Evolutionary conservation across 2,329 filamentous ascomycete genomes (phyloP).

Genomic region (Pyrenochaeta sp.): DNA sequence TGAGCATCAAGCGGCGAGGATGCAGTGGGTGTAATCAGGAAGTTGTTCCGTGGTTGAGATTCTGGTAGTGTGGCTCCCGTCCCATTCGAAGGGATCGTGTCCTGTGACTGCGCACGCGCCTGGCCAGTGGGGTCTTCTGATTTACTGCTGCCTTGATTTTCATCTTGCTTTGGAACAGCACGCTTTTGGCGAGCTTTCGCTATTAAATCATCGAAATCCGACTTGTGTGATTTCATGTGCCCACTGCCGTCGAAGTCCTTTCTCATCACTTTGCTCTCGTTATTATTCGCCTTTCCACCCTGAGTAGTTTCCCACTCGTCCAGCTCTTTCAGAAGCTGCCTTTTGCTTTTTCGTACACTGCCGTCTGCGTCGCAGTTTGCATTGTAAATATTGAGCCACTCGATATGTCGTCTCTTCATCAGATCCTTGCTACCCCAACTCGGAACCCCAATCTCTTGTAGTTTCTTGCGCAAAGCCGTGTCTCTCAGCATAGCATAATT

Average conservation of each 20-base stretch:
- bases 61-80: no score
- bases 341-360: conserved; percentile 68
- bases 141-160: conserved; percentile 13
- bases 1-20: conserved; percentile 4
- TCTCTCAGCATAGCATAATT: conserved; percentile 92
- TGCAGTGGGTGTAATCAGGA: conserved; percentile 3
- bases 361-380: conserved; percentile 88
- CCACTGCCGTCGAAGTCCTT: conserved; percentile 86
- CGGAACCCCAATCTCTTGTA: conserved; percentile 80
- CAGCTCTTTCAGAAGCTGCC: conserved; percentile 78
- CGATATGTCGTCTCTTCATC: conserved; percentile 81
- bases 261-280: conserved; percentile 67
- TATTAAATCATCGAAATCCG: conserved; percentile 81
- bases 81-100: no score
- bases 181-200: conserved; percentile 72
- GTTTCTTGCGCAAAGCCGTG: conserved; percentile 76
- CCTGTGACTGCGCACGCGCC: background rate
- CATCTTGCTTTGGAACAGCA: conserved; percentile 37
- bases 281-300: conserved; percentile 61
- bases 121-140: conserved; percentile 12
- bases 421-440: conserved; percentile 71
- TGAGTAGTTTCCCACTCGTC: conserved; percentile 88
- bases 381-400: conserved; percentile 97
- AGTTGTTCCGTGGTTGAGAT: conserved; percentile 4
- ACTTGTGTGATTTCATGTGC: conserved; percentile 76